Base-by-base conservation (phyloP, 2,329 filamentous ascomycete genomes). In the Colletotrichum graminicola region DNA sequence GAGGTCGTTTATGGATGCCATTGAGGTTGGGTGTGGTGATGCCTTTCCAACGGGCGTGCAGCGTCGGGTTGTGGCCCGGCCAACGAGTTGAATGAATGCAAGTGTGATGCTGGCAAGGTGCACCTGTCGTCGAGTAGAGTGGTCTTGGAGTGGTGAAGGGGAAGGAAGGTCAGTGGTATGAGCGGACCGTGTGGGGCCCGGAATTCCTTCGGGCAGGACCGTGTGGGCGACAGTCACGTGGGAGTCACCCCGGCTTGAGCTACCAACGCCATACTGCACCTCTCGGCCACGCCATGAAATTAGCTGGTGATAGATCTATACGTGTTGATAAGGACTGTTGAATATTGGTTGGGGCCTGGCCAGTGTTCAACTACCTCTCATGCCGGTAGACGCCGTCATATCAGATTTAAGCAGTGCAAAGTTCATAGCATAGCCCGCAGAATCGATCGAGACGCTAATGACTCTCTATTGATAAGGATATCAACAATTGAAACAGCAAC, bases 1-100 rank as follows among this genome's bases (percentile, higher is more conserved):
- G 47, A 86, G 80, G 67, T 87, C 84, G 74, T 85, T 86, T 71
- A 86, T 86, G 8, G 85, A 87, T 43, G 84, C 79, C 84, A 86
- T 82, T 62, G 56, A 62, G 21, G 18, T 56, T 21, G 12, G 5
- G 12, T 8, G 1, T 3, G 1, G n/a, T 4, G 2, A 10, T 23
- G 18, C 2, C 5, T 39, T 26, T 21, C 23, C 29, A 32, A 55
- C 5, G 11, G 21, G 21, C 18, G 32, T 34, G 32, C 3, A 32
- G 21, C 4, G 29, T 36, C 39, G 41, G 16, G 16, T 4, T 26
- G 14, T 26, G 45, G 21, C 16, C 10, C 2, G 32, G 10, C 45
- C 29, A 34, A 10, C 12, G 29, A 26, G 39, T 36, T 14, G 43
- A 39, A 10, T 5, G 29, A 5, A 26, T 62, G n/a, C 12, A 12